Conservation (phyloP, 306 rosid genomes). For the Casuarina glauca region DNA sequence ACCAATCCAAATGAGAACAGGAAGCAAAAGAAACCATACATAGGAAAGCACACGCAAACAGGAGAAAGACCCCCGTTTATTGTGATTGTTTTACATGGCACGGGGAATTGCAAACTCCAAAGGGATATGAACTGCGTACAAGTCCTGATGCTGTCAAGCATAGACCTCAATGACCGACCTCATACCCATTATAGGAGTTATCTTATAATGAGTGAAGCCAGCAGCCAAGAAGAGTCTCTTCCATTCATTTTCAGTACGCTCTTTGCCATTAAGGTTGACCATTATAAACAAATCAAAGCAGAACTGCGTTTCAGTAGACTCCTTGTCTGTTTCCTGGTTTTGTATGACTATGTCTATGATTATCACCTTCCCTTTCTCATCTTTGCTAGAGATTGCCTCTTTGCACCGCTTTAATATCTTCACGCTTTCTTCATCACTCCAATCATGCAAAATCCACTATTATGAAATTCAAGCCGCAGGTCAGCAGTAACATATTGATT, state of each 20-base stretch:
- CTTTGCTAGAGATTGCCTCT: slow-evolving; percentile 29
- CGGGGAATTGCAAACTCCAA: too few species aligned
- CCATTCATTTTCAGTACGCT: slow-evolving; percentile 27
- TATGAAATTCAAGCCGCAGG: too few species aligned
- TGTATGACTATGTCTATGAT: slow-evolving; percentile 21
- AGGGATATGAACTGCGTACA: too few species aligned
- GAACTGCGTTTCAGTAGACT: slow-evolving; percentile 12
- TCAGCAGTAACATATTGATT: too few species aligned
- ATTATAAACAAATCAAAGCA: slow-evolving; percentile 32
- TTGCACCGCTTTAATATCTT: slow-evolving; percentile 27
- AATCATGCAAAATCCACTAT: slow-evolving; percentile 40
- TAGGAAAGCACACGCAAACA: too few species aligned
- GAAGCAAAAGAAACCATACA: too few species aligned
- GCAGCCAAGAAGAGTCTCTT: slow-evolving; percentile 9
- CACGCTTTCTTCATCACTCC: slow-evolving; percentile 36
- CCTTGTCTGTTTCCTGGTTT: slow-evolving; percentile 11
- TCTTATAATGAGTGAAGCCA: slow-evolving; percentile 27
- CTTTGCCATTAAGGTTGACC: slow-evolving; percentile 17
- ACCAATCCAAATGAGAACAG: too few species aligned
- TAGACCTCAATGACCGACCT: slow-evolving; percentile 32
- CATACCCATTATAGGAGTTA: slow-evolving; percentile 13
- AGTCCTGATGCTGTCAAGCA: neutral
- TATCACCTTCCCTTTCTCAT: slow-evolving; percentile 29
- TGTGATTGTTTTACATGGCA: too few species aligned
- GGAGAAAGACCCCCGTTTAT: too few species aligned